Conservation (phyloP, 768 basidiomycete genomes). For the Butyriboletus loyo region DNA sequence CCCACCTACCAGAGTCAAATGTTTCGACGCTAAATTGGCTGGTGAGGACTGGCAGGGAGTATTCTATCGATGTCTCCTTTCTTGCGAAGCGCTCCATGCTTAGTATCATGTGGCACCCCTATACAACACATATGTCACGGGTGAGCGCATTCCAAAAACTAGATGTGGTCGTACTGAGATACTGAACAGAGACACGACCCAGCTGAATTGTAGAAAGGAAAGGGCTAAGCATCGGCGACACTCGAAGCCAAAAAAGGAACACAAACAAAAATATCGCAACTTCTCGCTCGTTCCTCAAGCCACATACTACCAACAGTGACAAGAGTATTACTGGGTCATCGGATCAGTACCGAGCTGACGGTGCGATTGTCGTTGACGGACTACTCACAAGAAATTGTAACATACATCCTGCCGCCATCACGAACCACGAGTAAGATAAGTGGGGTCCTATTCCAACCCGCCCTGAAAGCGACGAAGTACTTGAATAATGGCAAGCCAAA, state of each 20-base stretch:
- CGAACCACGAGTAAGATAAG: conserved; percentile 21
- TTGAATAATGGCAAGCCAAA: neutral
- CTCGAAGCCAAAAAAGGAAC: neutral
- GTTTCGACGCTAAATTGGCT: conserved; percentile 3
- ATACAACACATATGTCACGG: neutral
- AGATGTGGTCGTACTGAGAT: conserved; percentile 3
- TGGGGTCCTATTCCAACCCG: conserved; percentile 19
- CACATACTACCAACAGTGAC: neutral
- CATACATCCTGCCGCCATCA: conserved; percentile 11
- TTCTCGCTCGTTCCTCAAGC: neutral
- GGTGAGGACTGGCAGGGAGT: conserved; percentile 2
- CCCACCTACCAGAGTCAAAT: neutral
- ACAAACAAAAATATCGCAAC: conserved; percentile 7
- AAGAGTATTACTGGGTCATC: neutral
- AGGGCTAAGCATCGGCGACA: neutral
- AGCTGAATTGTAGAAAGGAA: conserved; percentile 1
- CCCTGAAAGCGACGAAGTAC: conserved; percentile 6
- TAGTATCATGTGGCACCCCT: conserved; percentile 25
- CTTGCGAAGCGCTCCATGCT: conserved; percentile 17
- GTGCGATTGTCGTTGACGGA: neutral
- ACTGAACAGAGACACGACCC: conserved; percentile 9
- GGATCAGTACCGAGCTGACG: neutral
- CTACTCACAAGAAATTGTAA: conserved; percentile 5
- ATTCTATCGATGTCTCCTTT: neutral
- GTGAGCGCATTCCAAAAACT: neutral